phyloP scores from a whole-genome alignment of 306 rosid species.

The Cicer yamashitae region DNA sequence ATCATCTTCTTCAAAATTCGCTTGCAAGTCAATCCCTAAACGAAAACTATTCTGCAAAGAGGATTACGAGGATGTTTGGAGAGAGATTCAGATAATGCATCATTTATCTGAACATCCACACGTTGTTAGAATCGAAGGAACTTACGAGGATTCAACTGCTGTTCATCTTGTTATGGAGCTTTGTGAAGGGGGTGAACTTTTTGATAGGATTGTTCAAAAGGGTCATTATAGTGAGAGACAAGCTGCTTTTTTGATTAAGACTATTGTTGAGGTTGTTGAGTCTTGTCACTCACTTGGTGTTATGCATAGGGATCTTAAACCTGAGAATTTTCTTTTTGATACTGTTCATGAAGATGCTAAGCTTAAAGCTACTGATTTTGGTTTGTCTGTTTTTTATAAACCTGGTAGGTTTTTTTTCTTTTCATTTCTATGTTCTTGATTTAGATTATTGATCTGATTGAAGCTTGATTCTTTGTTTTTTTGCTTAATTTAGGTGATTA shows the following conservation, averaged over 20 bases:
- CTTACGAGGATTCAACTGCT: slow-evolving; percentile 52
- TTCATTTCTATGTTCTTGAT: neutral
- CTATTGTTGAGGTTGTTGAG: slow-evolving; percentile 59
- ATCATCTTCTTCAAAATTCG: slow-evolving; percentile 40
- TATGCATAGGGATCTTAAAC: slow-evolving; percentile 68
- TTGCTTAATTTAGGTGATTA: slow-evolving; percentile 1
- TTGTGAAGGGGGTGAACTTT: slow-evolving; percentile 61
- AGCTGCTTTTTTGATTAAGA: slow-evolving; percentile 53
- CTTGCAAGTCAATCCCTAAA: slow-evolving; percentile 65
- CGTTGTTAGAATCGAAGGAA: slow-evolving; percentile 57
- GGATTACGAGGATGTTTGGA: slow-evolving; percentile 66
- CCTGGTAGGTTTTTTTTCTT: slow-evolving; percentile 46
- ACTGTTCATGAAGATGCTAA: slow-evolving; percentile 58
- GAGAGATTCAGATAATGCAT: slow-evolving; percentile 75
- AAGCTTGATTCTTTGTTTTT: neutral
- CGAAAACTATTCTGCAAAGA: slow-evolving; percentile 58
- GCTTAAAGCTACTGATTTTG: slow-evolving; percentile 63
- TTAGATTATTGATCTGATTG: slow-evolving; percentile 26
- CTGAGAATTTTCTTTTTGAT: slow-evolving; percentile 62
- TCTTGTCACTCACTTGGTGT: slow-evolving; percentile 67
- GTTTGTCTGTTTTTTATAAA: slow-evolving; percentile 60
- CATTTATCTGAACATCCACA: slow-evolving; percentile 55
- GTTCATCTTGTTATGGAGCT: slow-evolving; percentile 69
- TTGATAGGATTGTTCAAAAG: slow-evolving; percentile 61
- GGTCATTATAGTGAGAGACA: slow-evolving; percentile 67